A percentile compares a stretch with the other conserved stretches of the same genome.
phyloP scores from a whole-genome alignment of 768 basidiomycete genomes.

The Pisolithus microcarpus region DNA sequence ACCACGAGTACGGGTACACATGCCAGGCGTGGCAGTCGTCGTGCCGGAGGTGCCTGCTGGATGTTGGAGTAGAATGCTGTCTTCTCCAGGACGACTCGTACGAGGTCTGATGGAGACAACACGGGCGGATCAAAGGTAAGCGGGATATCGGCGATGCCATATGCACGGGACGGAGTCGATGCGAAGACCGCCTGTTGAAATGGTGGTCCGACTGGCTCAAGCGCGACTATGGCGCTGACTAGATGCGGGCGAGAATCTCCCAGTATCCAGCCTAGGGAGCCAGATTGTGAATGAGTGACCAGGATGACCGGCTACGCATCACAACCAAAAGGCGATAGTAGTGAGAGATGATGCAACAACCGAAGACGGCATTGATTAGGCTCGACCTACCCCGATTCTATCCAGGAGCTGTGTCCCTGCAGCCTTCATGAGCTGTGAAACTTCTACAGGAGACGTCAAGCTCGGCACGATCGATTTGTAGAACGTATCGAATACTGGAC shows the following conservation, averaged over 20 bases:
- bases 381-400: constrained; percentile 38
- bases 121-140: constrained; percentile 38
- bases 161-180: constrained; percentile 33
- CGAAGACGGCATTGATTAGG: background rate
- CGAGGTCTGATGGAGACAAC: constrained; percentile 32
- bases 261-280: constrained; percentile 42
- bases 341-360: constrained; percentile 1
- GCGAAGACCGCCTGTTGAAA: constrained; percentile 36
- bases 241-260: constrained; percentile 39
- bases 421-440: constrained; percentile 32
- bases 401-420: constrained; percentile 41
- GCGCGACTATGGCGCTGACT: constrained; percentile 41
- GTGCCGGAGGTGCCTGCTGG: constrained; percentile 37
- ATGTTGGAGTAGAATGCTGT: constrained; percentile 32
- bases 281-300: constrained; percentile 48
- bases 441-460: constrained; percentile 29
- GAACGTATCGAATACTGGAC: constrained; percentile 38
- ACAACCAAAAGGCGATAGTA: background rate
- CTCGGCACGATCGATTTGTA: constrained; percentile 38
- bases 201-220: constrained; percentile 47
- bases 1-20: constrained; percentile 41
- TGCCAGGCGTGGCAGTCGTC: constrained; percentile 35
- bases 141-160: constrained; percentile 43
- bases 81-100: constrained; percentile 20
- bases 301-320: constrained; percentile 36